Conservation (phyloP, 352 stramenopile species). For the Phytopythium chamaehyphon region DNA sequence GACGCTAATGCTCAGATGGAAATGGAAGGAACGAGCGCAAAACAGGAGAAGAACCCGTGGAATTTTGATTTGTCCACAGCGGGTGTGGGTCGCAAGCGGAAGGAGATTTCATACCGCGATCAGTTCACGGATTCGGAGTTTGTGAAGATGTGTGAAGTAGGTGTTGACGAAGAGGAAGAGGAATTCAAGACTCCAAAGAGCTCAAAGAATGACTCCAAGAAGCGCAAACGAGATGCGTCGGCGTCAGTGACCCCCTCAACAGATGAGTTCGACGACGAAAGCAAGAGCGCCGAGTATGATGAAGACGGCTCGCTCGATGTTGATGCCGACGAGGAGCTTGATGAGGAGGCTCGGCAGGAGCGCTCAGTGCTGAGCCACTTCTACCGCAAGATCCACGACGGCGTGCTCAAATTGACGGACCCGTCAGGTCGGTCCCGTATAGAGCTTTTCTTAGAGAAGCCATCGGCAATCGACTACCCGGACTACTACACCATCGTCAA, state of each 20-base stretch:
- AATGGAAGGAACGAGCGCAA: slow-evolving; percentile 39
- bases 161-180: slow-evolving; percentile 42
- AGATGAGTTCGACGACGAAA: slow-evolving; percentile 8
- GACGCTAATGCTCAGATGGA: slow-evolving; percentile 69
- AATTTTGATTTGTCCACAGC: slow-evolving; percentile 56
- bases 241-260: not conserved
- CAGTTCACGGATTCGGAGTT: slow-evolving; percentile 86
- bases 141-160: slow-evolving; percentile 86
- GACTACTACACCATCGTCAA: slow-evolving; percentile 90
- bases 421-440: slow-evolving; percentile 57
- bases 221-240: slow-evolving; percentile 23
- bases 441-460: slow-evolving; percentile 77
- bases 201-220: slow-evolving; percentile 19
- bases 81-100: slow-evolving; percentile 55
- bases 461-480: slow-evolving; percentile 73
- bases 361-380: slow-evolving; percentile 78
- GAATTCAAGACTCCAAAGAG: slow-evolving; percentile 21
- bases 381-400: slow-evolving; percentile 82
- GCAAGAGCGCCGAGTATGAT: slow-evolving; percentile 13
- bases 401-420: slow-evolving; percentile 77
- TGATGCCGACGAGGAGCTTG: slow-evolving; percentile 33
- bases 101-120: slow-evolving; percentile 85
- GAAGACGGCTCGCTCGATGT: slow-evolving; percentile 17
- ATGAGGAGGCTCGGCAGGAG: slow-evolving; percentile 39
- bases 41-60: slow-evolving; percentile 59